These are phyloP conservation scores for Leptodontidium sp. DNA, from an alignment of 2,329 filamentous ascomycete species.

Conservation along the genomic window DNA sequence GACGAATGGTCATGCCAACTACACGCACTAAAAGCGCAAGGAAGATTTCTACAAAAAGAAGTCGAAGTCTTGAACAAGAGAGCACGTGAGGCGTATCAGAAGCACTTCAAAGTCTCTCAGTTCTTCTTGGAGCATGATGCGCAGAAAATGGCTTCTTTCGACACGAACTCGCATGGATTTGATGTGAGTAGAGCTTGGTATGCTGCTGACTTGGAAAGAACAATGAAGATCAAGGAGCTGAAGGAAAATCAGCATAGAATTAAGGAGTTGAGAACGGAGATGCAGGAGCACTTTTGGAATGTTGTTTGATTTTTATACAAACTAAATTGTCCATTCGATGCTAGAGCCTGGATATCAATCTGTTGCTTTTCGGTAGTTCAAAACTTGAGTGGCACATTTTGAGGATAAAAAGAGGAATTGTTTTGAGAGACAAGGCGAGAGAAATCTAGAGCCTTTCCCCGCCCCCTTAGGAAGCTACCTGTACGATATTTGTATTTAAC, in stretches of 20 bases:
- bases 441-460: too few species aligned
- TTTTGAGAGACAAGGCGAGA: too few species aligned
- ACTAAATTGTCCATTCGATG: too few species aligned
- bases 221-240: background rate
- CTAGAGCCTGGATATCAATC: too few species aligned
- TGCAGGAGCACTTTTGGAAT: conserved; percentile 4
- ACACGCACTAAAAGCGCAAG: background rate
- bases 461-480: too few species aligned
- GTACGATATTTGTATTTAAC: too few species aligned
- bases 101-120: background rate
- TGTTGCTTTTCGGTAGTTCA: too few species aligned
- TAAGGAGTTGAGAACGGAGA: background rate
- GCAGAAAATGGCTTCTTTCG: background rate
- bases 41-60: background rate
- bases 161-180: background rate
- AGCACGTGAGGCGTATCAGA: background rate
- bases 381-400: too few species aligned
- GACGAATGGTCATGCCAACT: background rate
- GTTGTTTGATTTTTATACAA: background rate
- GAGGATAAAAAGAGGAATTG: too few species aligned
- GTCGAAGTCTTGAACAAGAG: background rate
- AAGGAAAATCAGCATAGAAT: background rate
- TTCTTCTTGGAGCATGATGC: background rate
- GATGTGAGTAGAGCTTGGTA: background rate
- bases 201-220: background rate